These are phyloP conservation scores for Lactuca saligna DNA, from an alignment of 129 eudicot genomes.

Conservation along the genomic window DNA sequence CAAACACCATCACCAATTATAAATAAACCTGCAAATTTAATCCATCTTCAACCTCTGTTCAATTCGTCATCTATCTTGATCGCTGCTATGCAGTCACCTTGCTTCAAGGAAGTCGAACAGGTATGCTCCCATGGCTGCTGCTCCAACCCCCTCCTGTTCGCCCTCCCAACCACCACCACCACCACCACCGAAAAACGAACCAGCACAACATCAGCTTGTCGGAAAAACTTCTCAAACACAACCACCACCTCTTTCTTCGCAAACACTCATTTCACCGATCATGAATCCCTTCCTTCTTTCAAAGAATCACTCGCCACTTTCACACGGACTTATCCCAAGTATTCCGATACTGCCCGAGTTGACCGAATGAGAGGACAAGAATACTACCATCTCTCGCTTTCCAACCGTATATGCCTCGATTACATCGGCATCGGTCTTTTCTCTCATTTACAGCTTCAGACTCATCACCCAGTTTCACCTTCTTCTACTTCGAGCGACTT, in stretches of 20 bases:
- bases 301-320: constrained; percentile 61
- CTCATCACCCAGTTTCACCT: constrained; percentile 32
- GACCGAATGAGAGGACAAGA: constrained; percentile 70
- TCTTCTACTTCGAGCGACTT: constrained; percentile 35
- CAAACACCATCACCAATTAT: not conserved
- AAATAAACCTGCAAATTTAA: not conserved
- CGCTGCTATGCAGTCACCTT: constrained; percentile 53
- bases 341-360: constrained; percentile 47
- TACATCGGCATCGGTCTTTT: constrained; percentile 86
- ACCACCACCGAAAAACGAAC: constrained; percentile 30
- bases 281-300: constrained; percentile 70
- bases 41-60: constrained; percentile 15
- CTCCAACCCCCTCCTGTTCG: constrained; percentile 45
- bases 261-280: constrained; percentile 65
- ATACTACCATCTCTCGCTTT: constrained; percentile 54
- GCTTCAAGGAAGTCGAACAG: constrained; percentile 44
- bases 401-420: constrained; percentile 73
- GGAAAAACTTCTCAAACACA: constrained; percentile 54
- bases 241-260: constrained; percentile 68
- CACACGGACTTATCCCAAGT: constrained; percentile 61
- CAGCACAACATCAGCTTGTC: constrained; percentile 53
- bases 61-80: not conserved
- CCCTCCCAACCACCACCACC: constrained; percentile 34
- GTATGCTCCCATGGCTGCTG: constrained; percentile 61
- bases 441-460: constrained; percentile 66